Evolutionary conservation across 73 alveolate genomes (phyloP).

Genomic region (Paramecium octaurelia): DNA sequence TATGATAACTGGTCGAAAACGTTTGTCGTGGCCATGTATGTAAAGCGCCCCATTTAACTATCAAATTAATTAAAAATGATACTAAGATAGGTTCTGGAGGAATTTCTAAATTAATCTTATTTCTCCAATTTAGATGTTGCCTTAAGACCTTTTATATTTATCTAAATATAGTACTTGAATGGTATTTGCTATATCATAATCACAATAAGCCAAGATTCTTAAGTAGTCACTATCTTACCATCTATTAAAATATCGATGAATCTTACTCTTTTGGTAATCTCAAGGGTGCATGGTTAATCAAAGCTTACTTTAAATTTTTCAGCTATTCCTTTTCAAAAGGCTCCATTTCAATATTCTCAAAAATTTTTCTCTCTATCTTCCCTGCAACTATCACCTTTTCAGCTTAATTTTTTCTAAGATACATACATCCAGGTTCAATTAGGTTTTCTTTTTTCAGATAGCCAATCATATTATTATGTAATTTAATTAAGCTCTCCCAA

Average conservation of each 20-base stretch:
- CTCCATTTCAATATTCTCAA: not conserved
- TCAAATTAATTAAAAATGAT: not conserved
- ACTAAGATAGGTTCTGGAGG: not conserved
- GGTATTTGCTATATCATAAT: not conserved
- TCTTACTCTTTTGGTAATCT: not conserved
- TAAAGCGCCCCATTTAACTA: not conserved
- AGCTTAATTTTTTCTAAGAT: not conserved
- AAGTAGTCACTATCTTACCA: not conserved
- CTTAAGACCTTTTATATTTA: not conserved
- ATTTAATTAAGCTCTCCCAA: constrained; percentile 50
- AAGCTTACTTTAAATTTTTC: not conserved
- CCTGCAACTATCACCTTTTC: not conserved
- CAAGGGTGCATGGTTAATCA: not conserved
- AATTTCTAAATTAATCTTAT: not conserved
- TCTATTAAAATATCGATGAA: not conserved
- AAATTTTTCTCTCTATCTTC: not conserved
- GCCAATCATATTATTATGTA: not conserved
- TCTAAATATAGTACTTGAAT: not conserved
- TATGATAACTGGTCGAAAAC: not conserved
- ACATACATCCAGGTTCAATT: not conserved
- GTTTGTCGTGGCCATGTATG: not conserved
- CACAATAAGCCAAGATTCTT: not conserved
- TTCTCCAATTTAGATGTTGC: not conserved
- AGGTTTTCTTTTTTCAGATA: not conserved
- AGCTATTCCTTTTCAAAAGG: not conserved